Base-by-base conservation (phyloP, 306 rosid species). In the Cucumis hystrix region DNA sequence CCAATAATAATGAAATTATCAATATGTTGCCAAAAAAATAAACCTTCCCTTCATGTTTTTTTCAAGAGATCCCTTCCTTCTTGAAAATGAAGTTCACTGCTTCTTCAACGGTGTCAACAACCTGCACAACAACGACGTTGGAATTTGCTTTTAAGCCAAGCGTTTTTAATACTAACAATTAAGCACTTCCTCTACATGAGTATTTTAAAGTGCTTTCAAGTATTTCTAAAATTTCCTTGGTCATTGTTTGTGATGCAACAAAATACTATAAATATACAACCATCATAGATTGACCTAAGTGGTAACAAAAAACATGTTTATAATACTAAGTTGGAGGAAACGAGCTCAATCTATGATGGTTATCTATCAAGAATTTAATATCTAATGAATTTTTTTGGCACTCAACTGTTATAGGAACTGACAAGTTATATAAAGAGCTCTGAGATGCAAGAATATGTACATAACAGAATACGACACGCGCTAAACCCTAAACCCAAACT, bases 81-180 rank as follows among this genome's bases (percentile, higher is more conserved):
- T 25, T 40, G 57, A 82, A 51, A 82, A 85, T 82, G 63, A 39
- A 85, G 20, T 85, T 83, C 63, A 82, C 83, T 16, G 87, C 87
- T 56, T 85, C 87, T 65, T 82, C 80, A 16, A 85, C 85, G 0
- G 82, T 77, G 73, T 85, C 82, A 62, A 82, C 87, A 71, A 85
- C 85, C 87, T 85, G 73, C 75, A 62, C 20, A 52, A 16, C 20
- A 39, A 21, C 4, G 45, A 28, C 6, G 18, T 74, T 17, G 23
- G 39, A 23, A 76, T 21, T 39, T 76, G 64, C 56, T 51, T 56
- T 56, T 56, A 8, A 58, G 15, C 6, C 5, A 61, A 25, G 39
- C 39, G 10, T 60, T 25, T 60, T 60, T 2, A 12, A 62, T 10
- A 21, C 16, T 10, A 21, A 58, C 37, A 23, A 11, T 59, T 23